Evolutionary conservation across 441 rosid genomes (phyloP), one percentile per base, ranked within the genome.

Genomic region (Theobroma grandiflorum): DNA sequence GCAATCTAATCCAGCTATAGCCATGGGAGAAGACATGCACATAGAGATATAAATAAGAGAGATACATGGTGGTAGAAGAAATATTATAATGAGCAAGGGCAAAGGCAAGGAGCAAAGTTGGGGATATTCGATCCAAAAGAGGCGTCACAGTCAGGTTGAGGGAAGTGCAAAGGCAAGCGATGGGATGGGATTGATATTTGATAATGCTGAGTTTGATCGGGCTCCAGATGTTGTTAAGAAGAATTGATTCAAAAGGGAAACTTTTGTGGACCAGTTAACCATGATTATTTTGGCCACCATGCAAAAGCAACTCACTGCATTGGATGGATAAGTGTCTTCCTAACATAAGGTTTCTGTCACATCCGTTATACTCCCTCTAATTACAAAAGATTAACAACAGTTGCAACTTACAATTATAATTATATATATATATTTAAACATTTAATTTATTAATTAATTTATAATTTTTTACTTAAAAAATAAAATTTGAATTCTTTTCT

Each of bases 201-300:
- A 57, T 6, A 55, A 65, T 74, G 55, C 70, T 68, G 35, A 63
- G 38, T 82, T 85, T 74, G 53, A 76, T 72, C 72, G 74, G 67
- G 77, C 81, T 79, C 82, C 77, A 77, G 57, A 69, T 74, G 85
- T 73, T 78, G 66, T 64, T 64, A 47, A 69, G 45, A 47, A 35
- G 61, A 72, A 83, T 40, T 72, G 76, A 81, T 82, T 81, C 53
- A 66, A 78, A 37, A 20, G 26, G 38, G 45, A 50, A 66, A 72
- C 70, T 78, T 78, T 35, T 63, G 85, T 77, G 88, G 90, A 87
- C 87, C 88, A 78, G 61, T 35, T 6, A 45, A 62, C 75, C 78
- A 80, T 76, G 65, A 75, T 80, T 75, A 47, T 78, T 78, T 76
- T 31, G 64, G 69, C 85, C 89, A 87, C 86, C 88, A 75, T 82